Percentiles rank a stretch among this genome's conserved stretches.
Evolutionary conservation across 1,284 basidiomycete species (phyloP).

Genomic region (Cryptococcus maquisensis): DNA sequence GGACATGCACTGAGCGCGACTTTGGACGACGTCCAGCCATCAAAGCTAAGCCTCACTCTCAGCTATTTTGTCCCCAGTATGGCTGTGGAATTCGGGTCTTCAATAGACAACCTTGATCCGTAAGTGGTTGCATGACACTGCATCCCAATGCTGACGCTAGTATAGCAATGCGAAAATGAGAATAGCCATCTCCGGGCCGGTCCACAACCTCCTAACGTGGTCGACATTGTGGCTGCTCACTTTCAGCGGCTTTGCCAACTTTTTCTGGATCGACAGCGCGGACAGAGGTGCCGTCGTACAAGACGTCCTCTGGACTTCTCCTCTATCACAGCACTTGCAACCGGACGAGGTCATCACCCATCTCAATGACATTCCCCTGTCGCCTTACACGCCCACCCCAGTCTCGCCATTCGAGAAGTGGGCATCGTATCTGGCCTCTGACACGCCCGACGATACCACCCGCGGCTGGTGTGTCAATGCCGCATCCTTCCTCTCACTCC

Average conservation of each 20-base stretch:
- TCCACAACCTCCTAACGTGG: constrained; percentile 41
- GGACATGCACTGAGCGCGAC: constrained; percentile 43
- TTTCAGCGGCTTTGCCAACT: constrained; percentile 14
- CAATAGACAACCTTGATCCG: constrained; percentile 28
- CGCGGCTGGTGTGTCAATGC: constrained; percentile 32
- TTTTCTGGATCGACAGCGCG: constrained; percentile 31
- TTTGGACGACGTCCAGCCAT: constrained; percentile 38
- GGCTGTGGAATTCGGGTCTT: constrained; percentile 34
- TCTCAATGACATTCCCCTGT: constrained; percentile 26
- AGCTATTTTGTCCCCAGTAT: constrained; percentile 37
- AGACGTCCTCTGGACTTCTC: constrained; percentile 24
- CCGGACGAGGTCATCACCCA: constrained; percentile 37
- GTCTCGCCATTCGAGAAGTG: constrained; percentile 19
- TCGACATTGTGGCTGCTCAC: constrained; percentile 16
- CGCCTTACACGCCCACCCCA: not conserved
- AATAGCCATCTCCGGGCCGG: constrained; percentile 41
- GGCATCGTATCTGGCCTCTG: constrained; percentile 26
- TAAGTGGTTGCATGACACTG: constrained; percentile 8
- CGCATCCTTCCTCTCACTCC: constrained; percentile 5
- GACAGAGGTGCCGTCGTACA: constrained; percentile 26
- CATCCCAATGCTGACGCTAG: not conserved
- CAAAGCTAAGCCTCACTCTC: constrained; percentile 29
- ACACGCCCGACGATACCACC: constrained; percentile 15
- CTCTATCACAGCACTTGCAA: constrained; percentile 23
- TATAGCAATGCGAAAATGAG: constrained; percentile 33